Evolutionary conservation across 139 green algal species (phyloP), one percentile per base, ranked within the genome.

Genomic region (Deuterostichococcus epilithicus): DNA sequence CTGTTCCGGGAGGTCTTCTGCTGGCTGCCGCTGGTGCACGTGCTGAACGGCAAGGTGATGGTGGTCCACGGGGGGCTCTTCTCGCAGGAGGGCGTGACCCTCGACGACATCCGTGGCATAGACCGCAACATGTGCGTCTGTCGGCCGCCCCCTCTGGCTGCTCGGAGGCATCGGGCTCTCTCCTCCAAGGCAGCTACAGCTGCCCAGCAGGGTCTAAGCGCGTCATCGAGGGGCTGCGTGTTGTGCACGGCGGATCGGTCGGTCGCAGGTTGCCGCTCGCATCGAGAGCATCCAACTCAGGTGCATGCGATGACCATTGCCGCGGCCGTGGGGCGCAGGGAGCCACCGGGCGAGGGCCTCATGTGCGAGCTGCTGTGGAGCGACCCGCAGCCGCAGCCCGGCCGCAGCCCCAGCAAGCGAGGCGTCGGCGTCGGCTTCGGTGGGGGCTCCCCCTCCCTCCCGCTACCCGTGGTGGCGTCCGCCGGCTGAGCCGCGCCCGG

Each of bases 321-420:
- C n/a, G n/a, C n/a, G n/a, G n/a, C n/a, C n/a, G n/a, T n/a, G n/a
- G n/a, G n/a, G 22, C 80, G 75, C 86, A 87, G 90, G 75, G 96
- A 99, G 86, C 96, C 96, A 1, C 94, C 96, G 6, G 96, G 99
- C 68, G 92, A 94, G 33, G 95, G 96, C 2, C 78, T 95, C 44
- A 98, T 98, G 94, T 99, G 94, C 84, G 96, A 99, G 80, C 83
- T 92, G 78, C 83, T 99, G 79, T 99, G 95, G 95, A 95, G 86
- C 58, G 96, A 99, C 84, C 94, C 96, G 10, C 83, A 91, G 65
- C 81, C 90, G 25, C 42, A 81, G 76, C 74, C 74, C 0, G 96
- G 95, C 30, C 81, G 90, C 39, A 78, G 82, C 18, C 90, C 93
- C 22, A 95, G 86, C 89, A 98, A 99, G 84, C 83, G 95, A 22